Conservation (phyloP, 1,284 basidiomycete species). For the Pseudozyma sp. region DNA sequence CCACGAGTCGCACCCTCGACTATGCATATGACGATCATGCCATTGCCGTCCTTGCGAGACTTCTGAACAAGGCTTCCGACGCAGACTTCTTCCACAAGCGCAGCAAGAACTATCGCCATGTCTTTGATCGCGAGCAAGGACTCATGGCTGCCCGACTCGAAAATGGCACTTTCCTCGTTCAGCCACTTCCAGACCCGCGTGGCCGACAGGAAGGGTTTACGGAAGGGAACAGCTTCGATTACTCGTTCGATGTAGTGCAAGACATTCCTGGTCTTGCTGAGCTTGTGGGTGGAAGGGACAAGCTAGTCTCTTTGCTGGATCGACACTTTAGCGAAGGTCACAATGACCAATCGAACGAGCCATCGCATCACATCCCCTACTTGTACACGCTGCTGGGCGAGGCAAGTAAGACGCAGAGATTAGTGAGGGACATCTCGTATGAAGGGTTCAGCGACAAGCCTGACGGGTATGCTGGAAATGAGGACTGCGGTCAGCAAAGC, state of each 20-base stretch:
- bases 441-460: conserved; percentile 78
- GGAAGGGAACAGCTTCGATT: conserved; percentile 77
- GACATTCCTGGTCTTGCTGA: conserved; percentile 77
- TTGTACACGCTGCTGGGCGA: conserved; percentile 80
- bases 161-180: conserved; percentile 71
- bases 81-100: conserved; percentile 74
- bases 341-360: conserved; percentile 86
- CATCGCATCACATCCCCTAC: conserved; percentile 84
- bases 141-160: conserved; percentile 84
- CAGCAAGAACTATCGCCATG: conserved; percentile 73
- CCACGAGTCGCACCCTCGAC: conserved; percentile 70
- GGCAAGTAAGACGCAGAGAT: conserved; percentile 78
- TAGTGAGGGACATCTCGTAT: conserved; percentile 77
- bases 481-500: conserved; percentile 89
- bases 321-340: conserved; percentile 83
- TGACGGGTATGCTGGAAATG: conserved; percentile 81
- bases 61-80: conserved; percentile 73
- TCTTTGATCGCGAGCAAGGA: conserved; percentile 80
- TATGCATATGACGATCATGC: conserved; percentile 84
- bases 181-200: conserved; percentile 71
- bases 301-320: conserved; percentile 79
- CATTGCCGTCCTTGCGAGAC: conserved; percentile 75
- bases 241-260: conserved; percentile 61
- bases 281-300: conserved; percentile 76
- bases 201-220: conserved; percentile 82